Conservation (phyloP, 1,284 basidiomycete genomes). For the Naganishia cerealis region DNA sequence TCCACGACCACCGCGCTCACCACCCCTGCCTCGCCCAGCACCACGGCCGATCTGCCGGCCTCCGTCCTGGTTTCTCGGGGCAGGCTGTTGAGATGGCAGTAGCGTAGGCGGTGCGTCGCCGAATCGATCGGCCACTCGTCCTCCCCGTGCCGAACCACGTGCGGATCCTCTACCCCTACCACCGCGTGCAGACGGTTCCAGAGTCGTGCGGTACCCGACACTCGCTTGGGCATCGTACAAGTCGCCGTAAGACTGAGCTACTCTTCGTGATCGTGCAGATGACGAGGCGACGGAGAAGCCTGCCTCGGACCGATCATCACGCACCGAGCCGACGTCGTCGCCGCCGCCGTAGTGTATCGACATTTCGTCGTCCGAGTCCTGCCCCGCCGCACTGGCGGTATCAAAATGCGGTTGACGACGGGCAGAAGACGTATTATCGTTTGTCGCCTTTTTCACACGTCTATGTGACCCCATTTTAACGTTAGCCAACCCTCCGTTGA, state of each 20-base stretch:
- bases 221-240: constrained; percentile 36
- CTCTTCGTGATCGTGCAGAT: constrained; percentile 17
- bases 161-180: constrained; percentile 30
- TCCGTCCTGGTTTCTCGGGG: constrained; percentile 34
- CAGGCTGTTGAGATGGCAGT: background rate
- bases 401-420: constrained; percentile 23
- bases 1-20: constrained; percentile 33
- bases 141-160: constrained; percentile 33
- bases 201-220: constrained; percentile 38
- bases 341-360: constrained; percentile 16
- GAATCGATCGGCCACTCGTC: constrained; percentile 31
- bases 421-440: constrained; percentile 8
- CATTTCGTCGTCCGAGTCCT: constrained; percentile 24
- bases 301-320: constrained; percentile 37
- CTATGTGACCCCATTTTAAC: background rate
- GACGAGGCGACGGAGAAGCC: constrained; percentile 29
- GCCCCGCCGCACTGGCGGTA: constrained; percentile 11
- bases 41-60: constrained; percentile 36
- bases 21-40: constrained; percentile 36
- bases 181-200: background rate
- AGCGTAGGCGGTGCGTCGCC: constrained; percentile 19
- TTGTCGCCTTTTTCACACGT: constrained; percentile 26
- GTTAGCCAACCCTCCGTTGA: constrained; percentile 29
- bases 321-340: constrained; percentile 3
- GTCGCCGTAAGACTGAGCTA: constrained; percentile 29